phyloP scores from a whole-genome alignment of 2,329 filamentous ascomycete species.

The Lachnellula subtilissima region DNA sequence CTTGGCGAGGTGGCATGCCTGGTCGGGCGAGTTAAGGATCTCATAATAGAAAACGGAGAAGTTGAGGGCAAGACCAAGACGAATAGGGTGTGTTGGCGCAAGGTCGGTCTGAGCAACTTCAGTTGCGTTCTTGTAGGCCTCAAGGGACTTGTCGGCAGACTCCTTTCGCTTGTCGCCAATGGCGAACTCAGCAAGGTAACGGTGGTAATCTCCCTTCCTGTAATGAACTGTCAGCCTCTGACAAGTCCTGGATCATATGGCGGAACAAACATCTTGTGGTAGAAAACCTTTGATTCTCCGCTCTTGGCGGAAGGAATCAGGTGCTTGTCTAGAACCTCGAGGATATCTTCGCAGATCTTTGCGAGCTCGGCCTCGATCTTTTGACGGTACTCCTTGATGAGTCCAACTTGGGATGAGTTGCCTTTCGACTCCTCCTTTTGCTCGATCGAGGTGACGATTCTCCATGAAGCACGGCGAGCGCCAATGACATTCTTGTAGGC shows the following conservation, averaged over 20 bases:
- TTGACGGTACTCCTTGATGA: constrained; percentile 94
- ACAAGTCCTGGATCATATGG: constrained; percentile 1
- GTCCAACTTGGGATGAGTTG: constrained; percentile 86
- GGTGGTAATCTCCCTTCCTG: constrained; percentile 97
- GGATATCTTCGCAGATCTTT: constrained; percentile 96
- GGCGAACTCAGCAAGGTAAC: constrained; percentile 90
- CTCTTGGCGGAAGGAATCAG: constrained; percentile 94
- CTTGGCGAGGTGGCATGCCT: constrained; percentile 97
- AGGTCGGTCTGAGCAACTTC: constrained; percentile 97
- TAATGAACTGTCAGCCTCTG: constrained; percentile 21
- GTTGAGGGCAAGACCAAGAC: constrained; percentile 94
- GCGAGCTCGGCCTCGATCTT: constrained; percentile 98
- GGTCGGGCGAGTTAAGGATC: constrained; percentile 96
- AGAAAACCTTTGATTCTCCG: constrained; percentile 99
- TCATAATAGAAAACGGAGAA: constrained; percentile 99
- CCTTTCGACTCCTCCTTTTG: constrained; percentile 99
- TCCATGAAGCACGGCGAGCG: constrained; percentile 96
- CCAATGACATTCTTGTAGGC: constrained; percentile 99
- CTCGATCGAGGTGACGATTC: constrained; percentile 99
- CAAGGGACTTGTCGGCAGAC: constrained; percentile 79
- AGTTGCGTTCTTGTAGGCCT: constrained; percentile 99
- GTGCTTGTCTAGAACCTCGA: constrained; percentile 87
- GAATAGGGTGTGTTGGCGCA: constrained; percentile 95
- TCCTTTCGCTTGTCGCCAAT: constrained; percentile 88
- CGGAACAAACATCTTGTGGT: constrained; percentile 92